phyloP scores from a whole-genome alignment of 352 stramenopile species.

The Phytophthora pseudosyringae region DNA sequence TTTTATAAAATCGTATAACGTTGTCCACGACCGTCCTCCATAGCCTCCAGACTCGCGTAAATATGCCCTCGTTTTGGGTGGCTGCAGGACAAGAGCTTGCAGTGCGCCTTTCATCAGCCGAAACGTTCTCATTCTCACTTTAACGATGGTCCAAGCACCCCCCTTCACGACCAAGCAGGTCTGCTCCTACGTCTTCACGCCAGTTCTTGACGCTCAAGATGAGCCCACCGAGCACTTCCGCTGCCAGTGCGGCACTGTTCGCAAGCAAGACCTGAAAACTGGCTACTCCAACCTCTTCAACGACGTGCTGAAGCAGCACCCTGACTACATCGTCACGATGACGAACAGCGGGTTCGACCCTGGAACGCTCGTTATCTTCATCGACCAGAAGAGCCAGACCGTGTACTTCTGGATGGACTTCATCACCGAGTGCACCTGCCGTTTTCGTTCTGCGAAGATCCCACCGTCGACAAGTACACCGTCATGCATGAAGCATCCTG shows the following conservation, averaged over 20 bases:
- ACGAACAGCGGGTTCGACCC: conserved; percentile 7
- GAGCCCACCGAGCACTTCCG: conserved; percentile 12
- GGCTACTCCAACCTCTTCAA: conserved; percentile 21
- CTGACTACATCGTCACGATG: conserved; percentile 10
- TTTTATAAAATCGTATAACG: background rate
- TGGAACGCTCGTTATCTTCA: background rate
- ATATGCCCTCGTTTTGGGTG: background rate
- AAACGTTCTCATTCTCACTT: conserved; percentile 1
- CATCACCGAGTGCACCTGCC: background rate
- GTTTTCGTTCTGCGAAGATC: conserved; percentile 8
- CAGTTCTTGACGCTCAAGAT: conserved; percentile 6
- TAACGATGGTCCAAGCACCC: background rate
- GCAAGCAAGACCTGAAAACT: conserved; percentile 9
- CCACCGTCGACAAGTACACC: conserved; percentile 8
- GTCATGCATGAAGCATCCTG: background rate
- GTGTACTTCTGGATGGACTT: conserved; percentile 7
- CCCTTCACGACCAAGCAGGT: conserved; percentile 14
- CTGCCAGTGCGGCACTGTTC: background rate
- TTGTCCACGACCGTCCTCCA: background rate
- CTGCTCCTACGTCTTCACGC: conserved; percentile 14
- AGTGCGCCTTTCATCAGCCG: too few relatives aligned
- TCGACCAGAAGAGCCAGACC: too few relatives aligned
- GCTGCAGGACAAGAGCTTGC: too few relatives aligned
- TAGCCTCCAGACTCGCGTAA: too few relatives aligned
- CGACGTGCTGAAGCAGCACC: conserved; percentile 10